Percentiles rank a stretch among this genome's conserved stretches.
These are phyloP conservation scores for Candida berthetii DNA, from an alignment of 805 yeast species.

Conservation along the genomic window DNA sequence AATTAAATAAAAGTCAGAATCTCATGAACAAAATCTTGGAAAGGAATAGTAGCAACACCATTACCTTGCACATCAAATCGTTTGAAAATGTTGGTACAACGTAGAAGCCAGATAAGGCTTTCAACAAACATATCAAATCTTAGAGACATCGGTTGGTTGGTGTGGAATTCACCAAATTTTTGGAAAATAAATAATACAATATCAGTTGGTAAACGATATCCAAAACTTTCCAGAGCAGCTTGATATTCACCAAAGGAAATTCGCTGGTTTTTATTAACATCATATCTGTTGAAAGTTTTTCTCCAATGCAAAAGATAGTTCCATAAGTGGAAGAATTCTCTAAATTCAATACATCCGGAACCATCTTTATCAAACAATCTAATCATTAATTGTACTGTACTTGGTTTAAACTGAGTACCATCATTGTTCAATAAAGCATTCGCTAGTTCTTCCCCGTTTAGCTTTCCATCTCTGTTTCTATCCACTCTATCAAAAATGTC, in stretches of 20 bases:
- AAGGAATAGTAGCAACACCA: conserved; percentile 63
- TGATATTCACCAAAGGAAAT: conserved; percentile 64
- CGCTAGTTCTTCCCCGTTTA: conserved; percentile 52
- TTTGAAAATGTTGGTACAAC: conserved; percentile 73
- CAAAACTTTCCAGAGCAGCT: conserved; percentile 55
- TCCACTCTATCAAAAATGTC: conserved; percentile 51
- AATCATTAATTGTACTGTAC: conserved; percentile 58
- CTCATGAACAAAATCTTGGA: conserved; percentile 60
- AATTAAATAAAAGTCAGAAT: conserved; percentile 29
- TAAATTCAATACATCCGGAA: conserved; percentile 40
- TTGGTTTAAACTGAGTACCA: conserved; percentile 52
- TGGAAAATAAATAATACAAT: conserved; percentile 53
- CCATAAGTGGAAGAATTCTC: conserved; percentile 65
- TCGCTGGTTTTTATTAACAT: conserved; percentile 48
- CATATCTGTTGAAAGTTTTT: conserved; percentile 55
- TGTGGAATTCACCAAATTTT: conserved; percentile 38
- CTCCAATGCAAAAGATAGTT: conserved; percentile 63
- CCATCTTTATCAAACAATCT: conserved; percentile 50
- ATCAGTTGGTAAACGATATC: conserved; percentile 53
- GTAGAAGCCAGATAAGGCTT: conserved; percentile 66
- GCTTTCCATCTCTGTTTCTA: conserved; percentile 43
- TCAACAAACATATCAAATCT: conserved; percentile 82
- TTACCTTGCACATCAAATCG: conserved; percentile 69
- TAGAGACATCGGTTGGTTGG: conserved; percentile 31
- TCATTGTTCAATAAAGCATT: conserved; percentile 58